These are phyloP conservation scores for Sphenostylis stenocarpa DNA, from an alignment of 306 rosid genomes.

Conservation along the genomic window DNA sequence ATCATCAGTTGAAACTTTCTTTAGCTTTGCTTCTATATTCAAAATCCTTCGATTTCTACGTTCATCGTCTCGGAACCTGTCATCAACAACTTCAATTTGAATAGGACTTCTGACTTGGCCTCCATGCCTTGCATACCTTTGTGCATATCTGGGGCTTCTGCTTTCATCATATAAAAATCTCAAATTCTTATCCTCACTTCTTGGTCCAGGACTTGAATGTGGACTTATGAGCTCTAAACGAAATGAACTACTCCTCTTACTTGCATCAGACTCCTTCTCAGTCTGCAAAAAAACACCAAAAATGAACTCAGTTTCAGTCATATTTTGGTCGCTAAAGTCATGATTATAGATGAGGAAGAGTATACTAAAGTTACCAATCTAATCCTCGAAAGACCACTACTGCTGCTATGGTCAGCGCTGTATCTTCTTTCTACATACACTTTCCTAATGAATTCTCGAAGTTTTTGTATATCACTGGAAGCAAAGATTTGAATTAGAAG, in stretches of 20 bases:
- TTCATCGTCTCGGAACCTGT: slow-evolving; percentile 64
- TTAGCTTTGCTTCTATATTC: slow-evolving; percentile 46
- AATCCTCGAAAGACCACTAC: slow-evolving; percentile 45
- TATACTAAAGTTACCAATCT: slow-evolving; percentile 54
- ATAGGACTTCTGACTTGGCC: slow-evolving; percentile 47
- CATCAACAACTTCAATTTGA: slow-evolving; percentile 80
- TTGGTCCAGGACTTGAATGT: slow-evolving; percentile 40
- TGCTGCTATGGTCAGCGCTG: slow-evolving; percentile 62
- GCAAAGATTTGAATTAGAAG: slow-evolving; percentile 40
- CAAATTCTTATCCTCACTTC: slow-evolving; percentile 38
- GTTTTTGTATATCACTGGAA: slow-evolving; percentile 63
- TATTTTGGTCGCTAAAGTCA: background rate
- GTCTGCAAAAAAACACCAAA: slow-evolving; percentile 38
- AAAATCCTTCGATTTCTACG: slow-evolving; percentile 39
- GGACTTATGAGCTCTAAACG: slow-evolving; percentile 40
- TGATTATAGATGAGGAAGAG: background rate
- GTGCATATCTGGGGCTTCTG: slow-evolving; percentile 61
- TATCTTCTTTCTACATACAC: slow-evolving; percentile 71
- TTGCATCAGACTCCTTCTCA: slow-evolving; percentile 45
- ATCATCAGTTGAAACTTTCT: slow-evolving; percentile 31
- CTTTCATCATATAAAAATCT: slow-evolving; percentile 66
- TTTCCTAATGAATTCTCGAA: slow-evolving; percentile 75
- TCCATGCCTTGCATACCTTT: slow-evolving; percentile 43
- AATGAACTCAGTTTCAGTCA: slow-evolving; percentile 16
- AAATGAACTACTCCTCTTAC: slow-evolving; percentile 39